Conservation (phyloP, 306 rosid genomes). For the Abrus pulchellus region DNA sequence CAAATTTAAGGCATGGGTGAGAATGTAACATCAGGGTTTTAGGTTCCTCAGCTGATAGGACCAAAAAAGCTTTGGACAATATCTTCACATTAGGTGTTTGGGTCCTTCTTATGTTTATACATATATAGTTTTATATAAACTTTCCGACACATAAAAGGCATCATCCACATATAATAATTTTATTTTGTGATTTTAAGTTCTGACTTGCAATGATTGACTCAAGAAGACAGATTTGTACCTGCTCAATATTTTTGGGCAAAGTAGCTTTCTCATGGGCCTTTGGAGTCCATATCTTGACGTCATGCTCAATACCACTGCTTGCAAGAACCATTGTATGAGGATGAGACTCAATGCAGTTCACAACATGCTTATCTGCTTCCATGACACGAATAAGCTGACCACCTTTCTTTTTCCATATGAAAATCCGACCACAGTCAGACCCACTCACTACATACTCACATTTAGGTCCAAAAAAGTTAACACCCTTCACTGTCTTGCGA, state of each 20-base stretch:
- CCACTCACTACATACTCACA: constrained; percentile 96
- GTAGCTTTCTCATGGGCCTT: constrained; percentile 83
- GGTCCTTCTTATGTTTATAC: not conserved
- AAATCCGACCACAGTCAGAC: constrained; percentile 97
- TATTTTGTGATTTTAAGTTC: constrained; percentile 20
- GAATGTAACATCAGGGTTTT: constrained; percentile 2
- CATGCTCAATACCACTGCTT: constrained; percentile 90
- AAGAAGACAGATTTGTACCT: constrained; percentile 62
- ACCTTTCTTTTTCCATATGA: constrained; percentile 88
- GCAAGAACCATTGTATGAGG: constrained; percentile 91
- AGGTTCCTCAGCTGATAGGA: constrained; percentile 20
- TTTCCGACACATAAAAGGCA: constrained; percentile 37
- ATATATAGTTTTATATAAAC: not conserved
- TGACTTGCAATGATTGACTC: constrained; percentile 36
- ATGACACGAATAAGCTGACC: constrained; percentile 93
- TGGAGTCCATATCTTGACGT: constrained; percentile 94
- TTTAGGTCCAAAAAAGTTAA: constrained; percentile 88
- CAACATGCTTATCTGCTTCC: constrained; percentile 86
- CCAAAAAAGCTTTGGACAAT: not conserved
- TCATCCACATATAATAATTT: constrained; percentile 34
- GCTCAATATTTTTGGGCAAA: constrained; percentile 74
- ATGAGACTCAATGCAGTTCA: constrained; percentile 94
- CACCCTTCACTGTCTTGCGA: constrained; percentile 89
- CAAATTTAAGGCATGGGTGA: constrained; percentile 12
- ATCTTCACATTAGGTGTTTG: constrained; percentile 29